phyloP scores from a whole-genome alignment of 75 land plant genomes.

The Pseudotsuga menziesii region DNA sequence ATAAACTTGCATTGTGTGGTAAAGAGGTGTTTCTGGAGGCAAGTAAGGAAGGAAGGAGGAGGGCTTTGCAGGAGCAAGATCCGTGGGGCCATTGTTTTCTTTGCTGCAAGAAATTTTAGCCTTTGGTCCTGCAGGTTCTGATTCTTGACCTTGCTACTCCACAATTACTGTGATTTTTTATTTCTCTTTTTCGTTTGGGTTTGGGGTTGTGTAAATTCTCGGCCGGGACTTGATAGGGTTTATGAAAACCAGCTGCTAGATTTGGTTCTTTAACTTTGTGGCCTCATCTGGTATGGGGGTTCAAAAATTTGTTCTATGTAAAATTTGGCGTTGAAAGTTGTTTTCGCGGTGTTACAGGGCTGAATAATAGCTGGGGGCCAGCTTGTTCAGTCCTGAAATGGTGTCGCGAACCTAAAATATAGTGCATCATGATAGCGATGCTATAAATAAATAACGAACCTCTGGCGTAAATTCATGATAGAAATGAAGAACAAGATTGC shows the following conservation, averaged over 20 bases:
- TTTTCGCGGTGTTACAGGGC: neutral
- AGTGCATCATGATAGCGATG: neutral
- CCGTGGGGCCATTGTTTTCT: neutral
- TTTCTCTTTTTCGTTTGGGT: neutral
- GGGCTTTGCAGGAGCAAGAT: constrained; percentile 2
- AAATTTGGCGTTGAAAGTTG: neutral
- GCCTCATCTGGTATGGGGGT: too few relatives aligned
- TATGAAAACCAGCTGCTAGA: neutral
- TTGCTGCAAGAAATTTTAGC: neutral
- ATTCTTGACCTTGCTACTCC: constrained; percentile 14
- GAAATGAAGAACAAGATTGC: neutral
- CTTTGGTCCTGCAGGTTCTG: constrained; percentile 14
- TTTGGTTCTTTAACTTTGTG: neutral
- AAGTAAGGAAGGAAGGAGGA: constrained; percentile 11
- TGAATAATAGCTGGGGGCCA: neutral
- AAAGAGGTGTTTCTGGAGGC: neutral
- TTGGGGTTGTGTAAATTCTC: neutral
- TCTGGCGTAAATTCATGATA: neutral
- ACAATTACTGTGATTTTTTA: neutral
- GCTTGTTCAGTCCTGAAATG: too few relatives aligned
- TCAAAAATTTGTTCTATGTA: neutral
- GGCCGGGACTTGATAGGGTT: neutral
- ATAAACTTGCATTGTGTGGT: neutral
- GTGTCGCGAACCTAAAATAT: neutral
- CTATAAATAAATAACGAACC: neutral